phyloP scores from a whole-genome alignment of 441 rosid genomes.

The Mallotus japonicus region DNA sequence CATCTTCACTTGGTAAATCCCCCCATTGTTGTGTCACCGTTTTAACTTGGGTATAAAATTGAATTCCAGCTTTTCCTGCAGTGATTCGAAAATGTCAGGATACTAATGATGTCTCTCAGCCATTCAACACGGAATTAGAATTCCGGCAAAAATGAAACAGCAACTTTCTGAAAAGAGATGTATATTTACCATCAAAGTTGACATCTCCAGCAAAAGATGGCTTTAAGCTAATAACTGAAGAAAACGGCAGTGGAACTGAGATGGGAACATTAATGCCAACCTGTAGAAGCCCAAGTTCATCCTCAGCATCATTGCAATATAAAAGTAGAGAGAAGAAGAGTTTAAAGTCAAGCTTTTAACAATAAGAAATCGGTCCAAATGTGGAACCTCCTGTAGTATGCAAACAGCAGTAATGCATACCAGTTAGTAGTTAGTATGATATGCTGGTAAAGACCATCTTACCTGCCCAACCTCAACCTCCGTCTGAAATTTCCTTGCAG shows the following conservation, averaged over 20 bases:
- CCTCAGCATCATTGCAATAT: neutral
- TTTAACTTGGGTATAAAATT: constrained; percentile 79
- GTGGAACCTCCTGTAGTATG: neutral
- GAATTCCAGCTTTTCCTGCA: constrained; percentile 91
- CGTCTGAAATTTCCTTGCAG: constrained; percentile 83
- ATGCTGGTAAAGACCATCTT: constrained; percentile 8
- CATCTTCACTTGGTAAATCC: constrained; percentile 52
- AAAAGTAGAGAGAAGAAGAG: neutral
- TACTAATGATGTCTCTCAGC: too few relatives aligned
- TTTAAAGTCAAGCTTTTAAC: neutral
- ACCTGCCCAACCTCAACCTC: constrained; percentile 93
- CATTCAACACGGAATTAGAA: too few relatives aligned
- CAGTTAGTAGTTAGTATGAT: neutral
- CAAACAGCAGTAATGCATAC: neutral
- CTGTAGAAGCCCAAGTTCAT: constrained; percentile 30
- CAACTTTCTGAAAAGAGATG: neutral
- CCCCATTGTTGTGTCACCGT: constrained; percentile 93
- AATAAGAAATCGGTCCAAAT: neutral
- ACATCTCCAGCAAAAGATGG: constrained; percentile 88
- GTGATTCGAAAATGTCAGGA: neutral
- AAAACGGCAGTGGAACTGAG: constrained; percentile 80
- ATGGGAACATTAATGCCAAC: constrained; percentile 90
- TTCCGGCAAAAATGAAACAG: neutral
- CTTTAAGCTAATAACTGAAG: constrained; percentile 73
- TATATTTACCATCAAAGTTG: constrained; percentile 69